These are phyloP conservation scores for Monilinia laxa DNA, from an alignment of 2,329 filamentous ascomycete species.

Conservation along the genomic window DNA sequence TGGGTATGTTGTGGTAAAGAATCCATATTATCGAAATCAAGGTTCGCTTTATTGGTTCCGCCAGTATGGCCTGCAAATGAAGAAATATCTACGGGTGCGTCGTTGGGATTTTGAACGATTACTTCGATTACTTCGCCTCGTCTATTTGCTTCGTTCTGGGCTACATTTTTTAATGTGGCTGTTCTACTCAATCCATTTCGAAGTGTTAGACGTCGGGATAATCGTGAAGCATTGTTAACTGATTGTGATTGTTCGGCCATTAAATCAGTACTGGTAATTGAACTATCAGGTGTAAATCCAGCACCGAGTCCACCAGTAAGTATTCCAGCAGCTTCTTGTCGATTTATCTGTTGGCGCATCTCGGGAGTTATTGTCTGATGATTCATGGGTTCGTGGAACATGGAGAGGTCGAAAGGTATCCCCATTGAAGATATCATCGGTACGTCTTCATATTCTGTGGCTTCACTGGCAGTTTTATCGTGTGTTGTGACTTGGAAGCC, in stretches of 20 bases:
- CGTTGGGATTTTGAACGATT: slow-evolving; percentile 45
- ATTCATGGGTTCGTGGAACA: slow-evolving; percentile 34
- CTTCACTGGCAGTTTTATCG: slow-evolving; percentile 30
- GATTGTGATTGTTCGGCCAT: slow-evolving; percentile 40
- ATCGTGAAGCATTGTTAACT: slow-evolving; percentile 19
- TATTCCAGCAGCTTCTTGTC: slow-evolving; percentile 51
- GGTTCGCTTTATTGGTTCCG: slow-evolving; percentile 20
- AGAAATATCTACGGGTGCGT: slow-evolving; percentile 34
- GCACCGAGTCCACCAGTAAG: slow-evolving; percentile 59
- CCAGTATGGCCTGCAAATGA: slow-evolving; percentile 31
- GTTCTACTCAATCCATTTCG: slow-evolving; percentile 35
- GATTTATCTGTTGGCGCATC: slow-evolving; percentile 32
- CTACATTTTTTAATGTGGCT: slow-evolving; percentile 50
- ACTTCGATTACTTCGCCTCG: slow-evolving; percentile 60
- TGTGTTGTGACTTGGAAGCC: slow-evolving; percentile 27
- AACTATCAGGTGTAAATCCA: slow-evolving; percentile 51
- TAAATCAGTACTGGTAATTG: slow-evolving; percentile 52
- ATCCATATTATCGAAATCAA: slow-evolving; percentile 30
- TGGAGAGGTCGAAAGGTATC: slow-evolving; percentile 34
- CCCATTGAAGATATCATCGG: slow-evolving; percentile 27
- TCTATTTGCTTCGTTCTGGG: slow-evolving; percentile 59
- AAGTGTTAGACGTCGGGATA: slow-evolving; percentile 32
- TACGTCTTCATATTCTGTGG: slow-evolving; percentile 29
- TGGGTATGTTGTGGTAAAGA: slow-evolving; percentile 26
- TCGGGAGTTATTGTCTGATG: slow-evolving; percentile 26